Evolutionary conservation across 1,139 yeast species (phyloP), one percentile per base, ranked within the genome.

Genomic region (Lizanozyma gosingica): DNA sequence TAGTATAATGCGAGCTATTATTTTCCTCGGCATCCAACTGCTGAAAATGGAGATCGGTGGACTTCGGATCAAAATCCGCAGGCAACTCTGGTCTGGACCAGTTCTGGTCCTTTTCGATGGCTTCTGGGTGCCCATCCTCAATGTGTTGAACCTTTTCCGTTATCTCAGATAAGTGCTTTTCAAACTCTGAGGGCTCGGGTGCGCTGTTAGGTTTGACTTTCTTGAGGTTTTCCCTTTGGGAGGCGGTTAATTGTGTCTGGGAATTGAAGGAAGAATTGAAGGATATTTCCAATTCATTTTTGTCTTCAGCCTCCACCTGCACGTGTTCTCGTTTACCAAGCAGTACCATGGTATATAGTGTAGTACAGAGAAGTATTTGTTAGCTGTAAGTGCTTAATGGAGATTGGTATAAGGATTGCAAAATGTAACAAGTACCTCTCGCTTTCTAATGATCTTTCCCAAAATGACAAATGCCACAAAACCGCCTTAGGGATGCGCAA

Each of bases 11-110:
- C 11, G 76, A 72, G 11, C 74, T 62, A 18, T 60, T 56, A 4
- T 83, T 76, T 53, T 92, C 98, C 55, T 92, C 98, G 1, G 95
- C 96, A 60, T 94, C 98, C 51, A 94, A 69, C 55, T 92, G 98
- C 59, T 92, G 98, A 58, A 94, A 92, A 1, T 73, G 67, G 15
- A 88, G 71, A 49, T 83, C 87, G 17, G 60, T 53, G 1, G 60
- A 56, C 0, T 54, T 46, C 0, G 83, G 71, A 45, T 74, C 65
- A 48, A 80, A 78, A 33, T 65, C 66, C 0, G 52, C 48, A 2
- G 85, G 71, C 15, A 76, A 55, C 0, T 78, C 46, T 1, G 76
- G 86, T 37, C 92, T 73, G 15, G 75, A 62, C 88, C 90, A 82
- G 32, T 53, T 53, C 53, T 81, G 87, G 42, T 69, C 76, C 40